Evolutionary conservation across 2,329 filamentous ascomycete genomes (phyloP).

Genomic region (Arachnomyces sp.): DNA sequence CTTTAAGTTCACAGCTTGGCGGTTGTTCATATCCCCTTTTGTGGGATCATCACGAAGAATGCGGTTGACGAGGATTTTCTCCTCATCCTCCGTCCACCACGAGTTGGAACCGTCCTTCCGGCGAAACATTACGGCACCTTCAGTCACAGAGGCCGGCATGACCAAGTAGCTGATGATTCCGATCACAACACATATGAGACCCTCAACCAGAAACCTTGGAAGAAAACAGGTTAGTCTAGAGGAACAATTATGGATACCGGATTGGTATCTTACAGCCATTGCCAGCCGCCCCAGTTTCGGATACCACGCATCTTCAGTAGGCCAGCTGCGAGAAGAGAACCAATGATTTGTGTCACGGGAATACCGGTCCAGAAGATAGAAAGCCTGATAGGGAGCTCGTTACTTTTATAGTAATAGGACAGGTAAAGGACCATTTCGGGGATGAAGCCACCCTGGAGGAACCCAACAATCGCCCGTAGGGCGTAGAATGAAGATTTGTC

Average conservation of each 20-base stretch:
- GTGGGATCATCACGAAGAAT: slow-evolving; percentile 40
- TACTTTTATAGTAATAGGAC: slow-evolving; percentile 60
- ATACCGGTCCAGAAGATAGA: slow-evolving; percentile 62
- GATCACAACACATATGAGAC: slow-evolving; percentile 45
- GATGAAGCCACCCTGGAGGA: slow-evolving; percentile 48
- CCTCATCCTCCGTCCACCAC: slow-evolving; percentile 56
- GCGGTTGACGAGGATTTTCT: slow-evolving; percentile 56
- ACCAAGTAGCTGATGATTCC: slow-evolving; percentile 48
- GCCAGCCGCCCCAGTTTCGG: slow-evolving; percentile 32
- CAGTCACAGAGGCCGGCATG: slow-evolving; percentile 47
- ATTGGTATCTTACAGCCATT: slow-evolving; percentile 40
- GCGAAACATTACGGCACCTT: slow-evolving; percentile 50
- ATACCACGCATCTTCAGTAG: slow-evolving; percentile 29
- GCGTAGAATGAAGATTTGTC: neutral
- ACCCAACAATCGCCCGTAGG: neutral
- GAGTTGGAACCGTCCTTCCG: slow-evolving; percentile 36
- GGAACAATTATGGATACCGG: neutral
- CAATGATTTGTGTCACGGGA: slow-evolving; percentile 26
- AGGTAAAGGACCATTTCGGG: slow-evolving; percentile 52
- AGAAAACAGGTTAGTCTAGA: slow-evolving; percentile 32
- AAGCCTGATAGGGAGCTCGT: slow-evolving; percentile 57
- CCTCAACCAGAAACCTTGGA: slow-evolving; percentile 49
- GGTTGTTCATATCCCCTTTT: slow-evolving; percentile 30
- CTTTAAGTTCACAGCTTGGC: slow-evolving; percentile 24
- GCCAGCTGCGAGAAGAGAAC: slow-evolving; percentile 29